A percentile compares a stretch with the other conserved stretches of the same genome.
Evolutionary conservation across 768 basidiomycete species (phyloP).

Genomic region (Calocera viscosa): DNA sequence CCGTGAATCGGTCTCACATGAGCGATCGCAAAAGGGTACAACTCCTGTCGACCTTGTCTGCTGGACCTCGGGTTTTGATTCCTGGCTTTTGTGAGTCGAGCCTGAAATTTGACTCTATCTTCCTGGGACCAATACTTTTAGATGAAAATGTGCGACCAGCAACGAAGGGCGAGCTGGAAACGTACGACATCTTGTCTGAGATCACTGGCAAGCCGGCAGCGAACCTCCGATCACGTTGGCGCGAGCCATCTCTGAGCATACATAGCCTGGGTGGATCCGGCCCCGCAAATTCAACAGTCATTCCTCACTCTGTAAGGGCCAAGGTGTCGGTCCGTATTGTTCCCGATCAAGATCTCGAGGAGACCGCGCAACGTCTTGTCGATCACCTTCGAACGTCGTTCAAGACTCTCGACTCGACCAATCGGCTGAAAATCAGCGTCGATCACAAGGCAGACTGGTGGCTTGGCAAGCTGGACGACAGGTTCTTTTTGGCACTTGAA

Average conservation of each 20-base stretch:
- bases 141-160: conserved; percentile 61
- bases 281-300: conserved; percentile 72
- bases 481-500: conserved; percentile 80
- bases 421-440: conserved; percentile 57
- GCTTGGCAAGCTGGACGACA: conserved; percentile 75
- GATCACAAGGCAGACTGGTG: conserved; percentile 90
- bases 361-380: conserved; percentile 49
- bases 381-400: conserved; percentile 51
- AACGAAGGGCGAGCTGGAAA: conserved; percentile 50
- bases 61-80: conserved; percentile 47
- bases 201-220: conserved; percentile 57
- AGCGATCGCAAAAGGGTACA: conserved; percentile 47
- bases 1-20: not conserved
- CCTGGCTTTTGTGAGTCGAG: conserved; percentile 66
- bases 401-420: conserved; percentile 47
- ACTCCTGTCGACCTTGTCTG: conserved; percentile 58
- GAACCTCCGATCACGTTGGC: conserved; percentile 67
- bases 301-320: conserved; percentile 71
- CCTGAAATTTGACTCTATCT: not conserved
- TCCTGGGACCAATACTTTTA: not conserved
- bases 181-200: conserved; percentile 56
- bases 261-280: conserved; percentile 77
- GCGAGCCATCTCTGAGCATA: conserved; percentile 80
- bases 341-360: conserved; percentile 75
- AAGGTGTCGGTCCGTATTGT: conserved; percentile 86